phyloP scores from a whole-genome alignment of 495 filamentous ascomycete species.

The Geopyxis carbonaria region DNA sequence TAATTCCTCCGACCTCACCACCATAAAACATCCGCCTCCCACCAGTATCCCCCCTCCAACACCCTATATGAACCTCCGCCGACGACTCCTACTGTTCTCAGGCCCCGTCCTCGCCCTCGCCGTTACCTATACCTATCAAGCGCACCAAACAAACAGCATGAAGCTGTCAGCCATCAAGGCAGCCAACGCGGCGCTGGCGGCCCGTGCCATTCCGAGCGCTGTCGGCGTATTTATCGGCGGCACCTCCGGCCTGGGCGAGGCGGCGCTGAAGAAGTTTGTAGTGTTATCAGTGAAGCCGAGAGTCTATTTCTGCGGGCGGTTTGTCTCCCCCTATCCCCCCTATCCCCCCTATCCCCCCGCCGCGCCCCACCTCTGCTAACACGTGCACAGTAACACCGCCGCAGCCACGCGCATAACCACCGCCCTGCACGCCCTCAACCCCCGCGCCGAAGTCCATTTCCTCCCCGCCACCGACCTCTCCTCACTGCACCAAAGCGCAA shows the following conservation, averaged over 20 bases:
- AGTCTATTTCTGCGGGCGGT: conserved; percentile 34
- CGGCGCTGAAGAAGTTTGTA: conserved; percentile 41
- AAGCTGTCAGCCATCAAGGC: background rate
- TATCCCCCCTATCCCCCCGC: background rate
- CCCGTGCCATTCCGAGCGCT: background rate
- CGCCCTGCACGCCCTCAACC: conserved; percentile 34
- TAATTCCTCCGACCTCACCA: too few relatives aligned
- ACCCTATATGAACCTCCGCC: too few relatives aligned
- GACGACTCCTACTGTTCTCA: too few relatives aligned
- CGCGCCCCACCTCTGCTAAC: background rate
- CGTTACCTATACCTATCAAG: background rate
- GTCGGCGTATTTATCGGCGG: conserved; percentile 33
- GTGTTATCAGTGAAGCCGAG: conserved; percentile 32
- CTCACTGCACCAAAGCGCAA: conserved; percentile 42
- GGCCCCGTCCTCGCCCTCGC: too few relatives aligned
- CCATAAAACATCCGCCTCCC: too few relatives aligned
- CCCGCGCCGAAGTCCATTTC: conserved; percentile 37
- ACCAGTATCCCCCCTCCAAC: background rate
- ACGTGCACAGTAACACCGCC: conserved; percentile 26
- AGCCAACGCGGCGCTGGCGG: background rate
- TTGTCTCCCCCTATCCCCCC: background rate
- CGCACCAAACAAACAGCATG: background rate
- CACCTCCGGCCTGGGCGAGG: conserved; percentile 46
- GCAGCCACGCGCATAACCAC: conserved; percentile 31
- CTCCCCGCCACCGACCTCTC: conserved; percentile 38